Conservation (phyloP, 2,329 filamentous ascomycete species). For the Tetracladium maxilliforme region DNA sequence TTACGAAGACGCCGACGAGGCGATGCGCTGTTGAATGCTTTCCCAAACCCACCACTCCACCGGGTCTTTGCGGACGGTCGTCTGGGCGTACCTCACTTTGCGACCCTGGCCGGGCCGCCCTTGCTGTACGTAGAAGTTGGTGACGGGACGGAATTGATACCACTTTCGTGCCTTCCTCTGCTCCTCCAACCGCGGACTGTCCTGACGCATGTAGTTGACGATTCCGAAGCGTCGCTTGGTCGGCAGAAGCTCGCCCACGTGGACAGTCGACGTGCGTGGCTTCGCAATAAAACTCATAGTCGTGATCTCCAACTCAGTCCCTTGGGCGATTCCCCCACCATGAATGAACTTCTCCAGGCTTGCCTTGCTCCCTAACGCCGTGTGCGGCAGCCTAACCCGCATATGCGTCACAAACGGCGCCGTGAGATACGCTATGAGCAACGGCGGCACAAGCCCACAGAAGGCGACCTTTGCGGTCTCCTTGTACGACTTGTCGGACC, state of each 20-base stretch:
- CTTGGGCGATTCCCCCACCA: too few relatives aligned
- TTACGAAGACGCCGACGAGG: too few relatives aligned
- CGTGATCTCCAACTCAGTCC: conserved; percentile 20
- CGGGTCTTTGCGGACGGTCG: too few relatives aligned
- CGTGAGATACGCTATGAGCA: conserved; percentile 6
- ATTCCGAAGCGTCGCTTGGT: conserved; percentile 12
- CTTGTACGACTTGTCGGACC: conserved; percentile 34
- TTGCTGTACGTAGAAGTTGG: too few relatives aligned
- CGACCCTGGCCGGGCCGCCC: too few relatives aligned
- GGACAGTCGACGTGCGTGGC: conserved; percentile 13
- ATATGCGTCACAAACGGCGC: conserved; percentile 61
- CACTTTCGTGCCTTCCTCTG: too few relatives aligned
- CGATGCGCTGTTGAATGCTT: too few relatives aligned
- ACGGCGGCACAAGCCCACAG: conserved; percentile 23
- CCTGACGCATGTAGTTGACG: conserved; percentile 11
- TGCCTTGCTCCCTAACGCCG: conserved; percentile 45
- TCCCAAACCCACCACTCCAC: too few relatives aligned
- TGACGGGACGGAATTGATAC: too few relatives aligned
- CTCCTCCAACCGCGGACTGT: conserved; percentile 13
- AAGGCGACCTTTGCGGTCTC: conserved; percentile 21
- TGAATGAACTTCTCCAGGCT: conserved; percentile 25
- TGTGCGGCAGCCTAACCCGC: conserved; percentile 51
- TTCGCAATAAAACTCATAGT: conserved; percentile 23
- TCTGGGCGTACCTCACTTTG: too few relatives aligned
- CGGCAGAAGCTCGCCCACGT: conserved; percentile 11